These are phyloP conservation scores for Boehmeria nivea DNA, from an alignment of 306 rosid species.

Conservation along the genomic window DNA sequence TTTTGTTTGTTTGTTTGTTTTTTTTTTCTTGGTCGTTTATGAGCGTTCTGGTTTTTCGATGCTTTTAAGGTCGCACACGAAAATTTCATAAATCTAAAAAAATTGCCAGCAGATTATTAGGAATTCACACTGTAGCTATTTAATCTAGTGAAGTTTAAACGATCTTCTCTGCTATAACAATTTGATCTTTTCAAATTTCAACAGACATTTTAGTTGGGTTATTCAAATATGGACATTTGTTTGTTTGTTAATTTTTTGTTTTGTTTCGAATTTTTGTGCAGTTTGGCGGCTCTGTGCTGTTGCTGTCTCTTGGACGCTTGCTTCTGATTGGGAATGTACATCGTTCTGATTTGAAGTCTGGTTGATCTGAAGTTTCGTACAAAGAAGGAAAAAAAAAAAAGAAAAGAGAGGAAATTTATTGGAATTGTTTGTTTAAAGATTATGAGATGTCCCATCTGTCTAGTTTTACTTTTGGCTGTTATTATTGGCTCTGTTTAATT, in stretches of 20 bases:
- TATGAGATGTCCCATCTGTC: not conserved
- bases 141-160: too few relatives aligned
- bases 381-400: too few relatives aligned
- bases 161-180: too few relatives aligned
- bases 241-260: slow-evolving; percentile 4
- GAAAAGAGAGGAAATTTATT: not conserved
- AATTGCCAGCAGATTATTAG: too few relatives aligned
- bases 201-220: not conserved
- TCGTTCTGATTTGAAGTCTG: too few relatives aligned
- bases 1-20: not conserved
- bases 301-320: slow-evolving; percentile 91
- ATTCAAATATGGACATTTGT: too few relatives aligned
- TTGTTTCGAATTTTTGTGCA: slow-evolving; percentile 23
- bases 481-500: not conserved
- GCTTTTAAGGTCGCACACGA: not conserved
- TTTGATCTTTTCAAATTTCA: not conserved
- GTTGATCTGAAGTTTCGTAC: not conserved
- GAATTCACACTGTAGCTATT: too few relatives aligned
- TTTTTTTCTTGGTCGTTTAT: too few relatives aligned
- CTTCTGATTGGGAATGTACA: slow-evolving; percentile 71
- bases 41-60: not conserved
- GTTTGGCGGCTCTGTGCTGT: slow-evolving; percentile 97
- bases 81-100: not conserved
- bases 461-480: not conserved
- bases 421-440: not conserved